Evolutionary conservation across 2,329 filamentous ascomycete genomes (phyloP), one percentile per base, ranked within the genome.

Genomic region (Fusarium penzigii): DNA sequence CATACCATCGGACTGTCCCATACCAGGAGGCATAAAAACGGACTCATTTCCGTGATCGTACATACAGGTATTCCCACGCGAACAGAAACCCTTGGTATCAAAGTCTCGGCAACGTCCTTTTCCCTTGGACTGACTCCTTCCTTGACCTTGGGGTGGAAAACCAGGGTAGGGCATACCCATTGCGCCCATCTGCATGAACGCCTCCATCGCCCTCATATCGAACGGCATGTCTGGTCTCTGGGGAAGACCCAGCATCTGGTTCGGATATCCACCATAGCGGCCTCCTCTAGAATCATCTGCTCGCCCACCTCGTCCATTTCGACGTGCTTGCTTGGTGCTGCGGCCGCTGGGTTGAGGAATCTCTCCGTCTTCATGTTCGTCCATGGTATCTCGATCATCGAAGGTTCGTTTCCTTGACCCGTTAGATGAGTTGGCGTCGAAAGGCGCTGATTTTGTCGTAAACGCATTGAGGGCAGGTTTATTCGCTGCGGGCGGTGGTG

Each of bases 81-180:
- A 79, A 65, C 89, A 92, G 63, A 82, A 90, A 0, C 89, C 89
- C 60, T 89, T 89, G 1, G 74, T 82, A 52, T 90, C 87, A 62
- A 88, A 91, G 67, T 90, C 86, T 51, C 81, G 78, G 65, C 89
- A 92, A 52, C 83, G 77, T 51, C 77, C 70, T 56, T 71, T 75
- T 44, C 69, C 65, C 66, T 39, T 67, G 64, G 51, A 34, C 58
- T 48, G 59, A 12, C 48, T 53, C n/a, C 58, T 60, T 14, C 53
- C 55, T 25, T 62, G 57, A 17, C 69, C 63, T 12, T 57, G 59
- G 25, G 57, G 61, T 61, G 72, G 57, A 68, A 75, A 61, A 3
- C 58, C 61, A 4, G 69, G 61, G 43, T 67, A 69, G 3, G 75
- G 73, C 42, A 80, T 68, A 2, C 76, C 78, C 65, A 84, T 78